Evolutionary conservation across 192 early-diverging fungal genomes (phyloP).

Genomic region (Pilobolus umbonatus): DNA sequence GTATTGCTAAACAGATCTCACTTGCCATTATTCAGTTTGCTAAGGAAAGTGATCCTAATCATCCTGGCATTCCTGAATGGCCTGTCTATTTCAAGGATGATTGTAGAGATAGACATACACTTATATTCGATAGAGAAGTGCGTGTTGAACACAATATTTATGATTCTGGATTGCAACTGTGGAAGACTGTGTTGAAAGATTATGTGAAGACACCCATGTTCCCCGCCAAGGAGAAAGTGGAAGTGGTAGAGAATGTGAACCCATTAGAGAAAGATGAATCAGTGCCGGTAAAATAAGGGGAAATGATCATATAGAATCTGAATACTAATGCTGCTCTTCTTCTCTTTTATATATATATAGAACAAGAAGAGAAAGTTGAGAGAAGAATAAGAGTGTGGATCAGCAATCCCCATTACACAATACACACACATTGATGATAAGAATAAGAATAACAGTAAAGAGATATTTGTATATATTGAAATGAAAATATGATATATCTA

Average conservation of each 20-base stretch:
- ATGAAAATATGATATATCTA: no score
- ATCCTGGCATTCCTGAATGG: conserved; percentile 26
- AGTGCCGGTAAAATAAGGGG: neutral
- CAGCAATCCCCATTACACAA: no score
- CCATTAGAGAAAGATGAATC: neutral
- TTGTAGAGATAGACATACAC: neutral
- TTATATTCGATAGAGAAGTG: conserved; percentile 22
- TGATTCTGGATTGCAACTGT: conserved; percentile 8
- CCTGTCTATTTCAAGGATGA: conserved; percentile 6
- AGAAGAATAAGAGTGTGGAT: neutral
- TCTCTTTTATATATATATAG: neutral
- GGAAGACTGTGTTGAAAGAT: conserved; percentile 17
- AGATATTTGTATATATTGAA: no score
- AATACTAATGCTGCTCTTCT: neutral
- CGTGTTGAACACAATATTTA: conserved; percentile 15
- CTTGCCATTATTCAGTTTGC: conserved; percentile 33
- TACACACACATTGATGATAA: no score
- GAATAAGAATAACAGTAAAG: no score
- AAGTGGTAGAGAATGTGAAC: neutral
- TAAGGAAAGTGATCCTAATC: conserved; percentile 38
- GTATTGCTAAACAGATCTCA: conserved; percentile 35
- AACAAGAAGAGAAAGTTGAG: neutral
- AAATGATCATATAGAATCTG: neutral
- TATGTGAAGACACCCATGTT: conserved; percentile 19
- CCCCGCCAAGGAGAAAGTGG: conserved; percentile 4